Percentiles rank a stretch among this genome's conserved stretches.
Conservation (phyloP, 2,329 filamentous ascomycete genomes). For the Helotiales sp. region DNA sequence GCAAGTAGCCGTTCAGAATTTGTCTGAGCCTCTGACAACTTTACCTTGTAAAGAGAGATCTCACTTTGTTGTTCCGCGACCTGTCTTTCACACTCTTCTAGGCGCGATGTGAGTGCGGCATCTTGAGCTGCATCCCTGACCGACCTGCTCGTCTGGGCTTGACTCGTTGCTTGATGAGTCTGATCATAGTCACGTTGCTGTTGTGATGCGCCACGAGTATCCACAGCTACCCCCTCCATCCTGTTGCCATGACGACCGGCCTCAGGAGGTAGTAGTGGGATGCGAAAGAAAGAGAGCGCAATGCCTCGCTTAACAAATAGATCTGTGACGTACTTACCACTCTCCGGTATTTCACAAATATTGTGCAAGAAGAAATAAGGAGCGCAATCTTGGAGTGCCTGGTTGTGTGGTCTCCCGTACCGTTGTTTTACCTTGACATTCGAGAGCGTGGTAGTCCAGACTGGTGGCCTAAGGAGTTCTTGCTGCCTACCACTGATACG, state of each 20-base stretch:
- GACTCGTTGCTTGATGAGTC: slow-evolving; percentile 10
- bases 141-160: slow-evolving; percentile 10
- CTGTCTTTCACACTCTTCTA: slow-evolving; percentile 17
- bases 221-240: slow-evolving; percentile 2
- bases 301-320: slow-evolving; percentile 13
- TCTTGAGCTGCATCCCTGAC: slow-evolving; percentile 15
- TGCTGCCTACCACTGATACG: slow-evolving; percentile 8
- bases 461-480: slow-evolving; percentile 8
- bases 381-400: slow-evolving; percentile 7
- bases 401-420: slow-evolving; percentile 8
- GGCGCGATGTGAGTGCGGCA: slow-evolving; percentile 8
- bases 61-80: slow-evolving; percentile 11
- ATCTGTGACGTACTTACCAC: slow-evolving; percentile 15
- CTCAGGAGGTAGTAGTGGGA: slow-evolving; percentile 11
- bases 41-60: slow-evolving; percentile 11
- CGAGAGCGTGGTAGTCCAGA: slow-evolving; percentile 6
- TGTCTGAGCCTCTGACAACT: slow-evolving; percentile 7
- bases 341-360: slow-evolving; percentile 15
- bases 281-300: slow-evolving; percentile 11
- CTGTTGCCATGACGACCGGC: slow-evolving; percentile 3
- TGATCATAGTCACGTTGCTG: slow-evolving; percentile 11
- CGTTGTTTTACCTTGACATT: slow-evolving; percentile 12
- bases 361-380: slow-evolving; percentile 15
- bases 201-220: neutral
- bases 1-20: slow-evolving; percentile 10